Percentiles rank a stretch among this genome's conserved stretches.
These are phyloP conservation scores for Picochlorum sp. DNA, from an alignment of 139 green algal species.

Conservation along the genomic window DNA sequence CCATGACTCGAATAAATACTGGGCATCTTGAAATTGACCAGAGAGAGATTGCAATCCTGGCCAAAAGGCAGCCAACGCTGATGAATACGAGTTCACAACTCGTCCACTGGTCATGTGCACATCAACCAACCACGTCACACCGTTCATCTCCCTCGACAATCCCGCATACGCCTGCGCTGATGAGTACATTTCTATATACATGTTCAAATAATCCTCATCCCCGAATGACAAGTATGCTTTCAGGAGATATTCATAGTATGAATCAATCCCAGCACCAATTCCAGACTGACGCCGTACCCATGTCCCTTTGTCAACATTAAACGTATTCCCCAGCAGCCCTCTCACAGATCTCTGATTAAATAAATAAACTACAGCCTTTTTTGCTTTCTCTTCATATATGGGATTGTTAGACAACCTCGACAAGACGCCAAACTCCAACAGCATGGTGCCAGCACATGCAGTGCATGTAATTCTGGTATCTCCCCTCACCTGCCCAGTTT, in stretches of 20 bases:
- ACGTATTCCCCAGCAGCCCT: conserved; percentile 61
- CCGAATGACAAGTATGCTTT: conserved; percentile 83
- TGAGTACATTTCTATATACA: conserved; percentile 61
- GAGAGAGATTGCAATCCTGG: conserved; percentile 68
- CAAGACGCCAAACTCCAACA: conserved; percentile 79
- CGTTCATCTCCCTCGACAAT: conserved; percentile 12
- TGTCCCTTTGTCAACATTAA: conserved; percentile 51
- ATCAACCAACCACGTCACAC: conserved; percentile 48
- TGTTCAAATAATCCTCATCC: conserved; percentile 49
- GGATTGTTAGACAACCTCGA: conserved; percentile 44
- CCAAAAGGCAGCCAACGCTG: conserved; percentile 76
- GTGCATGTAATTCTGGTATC: conserved; percentile 67
- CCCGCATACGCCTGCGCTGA: conserved; percentile 45
- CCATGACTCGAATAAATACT: conserved; percentile 56
- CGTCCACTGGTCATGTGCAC: conserved; percentile 62
- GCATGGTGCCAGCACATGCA: conserved; percentile 75
- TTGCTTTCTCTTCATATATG: conserved; percentile 29
- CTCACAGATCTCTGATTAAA: conserved; percentile 21
- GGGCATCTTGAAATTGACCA: conserved; percentile 56
- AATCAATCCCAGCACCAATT: conserved; percentile 75
- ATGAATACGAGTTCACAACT: conserved; percentile 58
- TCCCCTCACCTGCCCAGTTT: conserved; percentile 26
- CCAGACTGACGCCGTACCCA: conserved; percentile 62
- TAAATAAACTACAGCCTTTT: conserved; percentile 22
- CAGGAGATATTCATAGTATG: conserved; percentile 87